Conservation (phyloP, 2,329 filamentous ascomycete species). For the Venturia carpophila region DNA sequence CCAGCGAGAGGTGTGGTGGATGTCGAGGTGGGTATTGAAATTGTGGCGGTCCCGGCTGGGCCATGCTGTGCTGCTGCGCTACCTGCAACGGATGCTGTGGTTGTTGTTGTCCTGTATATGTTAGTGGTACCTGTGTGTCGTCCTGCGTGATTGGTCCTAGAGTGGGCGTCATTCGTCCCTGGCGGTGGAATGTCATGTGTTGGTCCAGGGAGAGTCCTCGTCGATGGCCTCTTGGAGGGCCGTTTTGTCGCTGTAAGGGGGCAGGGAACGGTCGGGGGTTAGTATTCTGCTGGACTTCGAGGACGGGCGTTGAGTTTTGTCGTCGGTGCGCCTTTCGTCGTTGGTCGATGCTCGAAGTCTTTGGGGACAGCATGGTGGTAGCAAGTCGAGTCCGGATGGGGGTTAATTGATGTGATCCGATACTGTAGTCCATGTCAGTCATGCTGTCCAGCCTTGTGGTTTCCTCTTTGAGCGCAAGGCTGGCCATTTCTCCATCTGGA, state of each 20-base stretch:
- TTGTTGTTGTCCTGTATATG: slow-evolving; percentile 33
- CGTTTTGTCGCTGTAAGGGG: slow-evolving; percentile 43
- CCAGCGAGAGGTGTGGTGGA: slow-evolving; percentile 15
- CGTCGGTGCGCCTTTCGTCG: slow-evolving; percentile 72
- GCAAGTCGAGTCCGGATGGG: slow-evolving; percentile 61
- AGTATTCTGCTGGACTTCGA: slow-evolving; percentile 58
- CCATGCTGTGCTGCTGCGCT: slow-evolving; percentile 80
- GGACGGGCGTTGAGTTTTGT: slow-evolving; percentile 78
- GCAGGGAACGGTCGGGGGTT: slow-evolving; percentile 54
- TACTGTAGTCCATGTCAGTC: slow-evolving; percentile 30
- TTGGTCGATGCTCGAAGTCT: slow-evolving; percentile 62
- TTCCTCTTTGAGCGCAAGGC: slow-evolving; percentile 9
- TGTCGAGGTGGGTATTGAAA: slow-evolving; percentile 12
- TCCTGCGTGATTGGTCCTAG: slow-evolving; percentile 37
- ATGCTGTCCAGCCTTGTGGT: slow-evolving; percentile 16
- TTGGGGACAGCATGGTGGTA: slow-evolving; percentile 66
- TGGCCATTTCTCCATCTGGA: background rate
- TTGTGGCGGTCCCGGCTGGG: slow-evolving; percentile 55
- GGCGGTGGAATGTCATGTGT: slow-evolving; percentile 53
- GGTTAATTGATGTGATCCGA: slow-evolving; percentile 31
- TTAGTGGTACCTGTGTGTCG: slow-evolving; percentile 44
- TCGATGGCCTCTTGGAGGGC: slow-evolving; percentile 50
- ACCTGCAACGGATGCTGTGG: slow-evolving; percentile 78
- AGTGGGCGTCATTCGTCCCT: slow-evolving; percentile 27
- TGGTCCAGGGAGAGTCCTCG: slow-evolving; percentile 78